Conservation (phyloP, 208 protist species). For the Angomonas deanei region DNA sequence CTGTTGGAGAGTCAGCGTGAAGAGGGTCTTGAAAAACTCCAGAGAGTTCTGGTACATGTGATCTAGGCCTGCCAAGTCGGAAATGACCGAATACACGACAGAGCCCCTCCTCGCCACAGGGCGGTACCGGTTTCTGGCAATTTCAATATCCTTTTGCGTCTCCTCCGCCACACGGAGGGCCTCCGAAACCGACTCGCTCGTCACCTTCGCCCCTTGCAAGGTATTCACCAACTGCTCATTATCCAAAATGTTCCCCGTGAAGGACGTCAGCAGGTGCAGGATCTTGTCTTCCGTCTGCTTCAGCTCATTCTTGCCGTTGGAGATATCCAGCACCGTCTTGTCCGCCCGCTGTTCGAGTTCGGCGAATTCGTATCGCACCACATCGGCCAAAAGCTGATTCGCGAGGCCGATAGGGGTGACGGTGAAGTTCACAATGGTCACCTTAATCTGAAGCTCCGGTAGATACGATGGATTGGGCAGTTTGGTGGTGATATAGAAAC, state of each 20-base stretch:
- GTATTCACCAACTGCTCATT: constrained; percentile 95
- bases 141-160: constrained; percentile 93
- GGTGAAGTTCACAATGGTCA: constrained; percentile 94
- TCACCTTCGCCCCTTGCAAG: constrained; percentile 91
- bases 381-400: constrained; percentile 92
- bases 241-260: constrained; percentile 95
- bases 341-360: constrained; percentile 90
- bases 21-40: constrained; percentile 91
- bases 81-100: constrained; percentile 94
- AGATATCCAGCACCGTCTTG: constrained; percentile 92
- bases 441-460: constrained; percentile 95
- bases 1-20: constrained; percentile 83
- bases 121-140: constrained; percentile 89
- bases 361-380: constrained; percentile 88
- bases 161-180: constrained; percentile 89
- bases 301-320: constrained; percentile 93
- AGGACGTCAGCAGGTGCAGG: constrained; percentile 86
- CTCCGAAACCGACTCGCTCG: constrained; percentile 85
- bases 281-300: constrained; percentile 94
- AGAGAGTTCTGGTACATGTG: constrained; percentile 95
- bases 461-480: constrained; percentile 93
- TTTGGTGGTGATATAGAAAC: constrained; percentile 95
- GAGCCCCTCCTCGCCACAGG: constrained; percentile 91
- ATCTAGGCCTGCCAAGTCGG: constrained; percentile 86
- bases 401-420: constrained; percentile 89